Percentiles rank a stretch among this genome's conserved stretches.
phyloP scores from a whole-genome alignment of 495 filamentous ascomycete species.

The Trichoderma gamsii region DNA sequence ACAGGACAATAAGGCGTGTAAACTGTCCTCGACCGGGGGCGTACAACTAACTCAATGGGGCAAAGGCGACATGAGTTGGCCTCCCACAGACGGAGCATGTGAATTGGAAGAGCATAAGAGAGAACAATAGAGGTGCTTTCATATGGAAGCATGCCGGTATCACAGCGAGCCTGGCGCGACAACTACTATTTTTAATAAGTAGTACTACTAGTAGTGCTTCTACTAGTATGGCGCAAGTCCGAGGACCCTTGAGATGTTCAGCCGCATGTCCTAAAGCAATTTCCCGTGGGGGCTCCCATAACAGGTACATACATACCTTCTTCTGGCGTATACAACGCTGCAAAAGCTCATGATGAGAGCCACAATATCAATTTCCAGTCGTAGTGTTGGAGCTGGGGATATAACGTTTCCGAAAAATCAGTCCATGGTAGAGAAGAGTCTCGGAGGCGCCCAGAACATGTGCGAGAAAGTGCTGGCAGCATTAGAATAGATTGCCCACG shows the following conservation, averaged over 20 bases:
- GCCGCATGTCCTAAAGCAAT: no score
- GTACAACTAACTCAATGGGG: constrained; percentile 1
- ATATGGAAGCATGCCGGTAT: neutral
- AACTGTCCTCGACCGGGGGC: neutral
- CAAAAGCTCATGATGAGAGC: neutral
- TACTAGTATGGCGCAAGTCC: no score
- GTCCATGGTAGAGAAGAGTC: neutral
- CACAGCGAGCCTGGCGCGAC: no score
- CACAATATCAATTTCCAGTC: neutral
- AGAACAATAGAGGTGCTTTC: neutral
- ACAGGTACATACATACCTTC: no score
- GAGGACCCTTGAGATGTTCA: no score
- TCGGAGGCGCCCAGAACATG: neutral
- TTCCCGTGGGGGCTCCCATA: no score
- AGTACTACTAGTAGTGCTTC: no score
- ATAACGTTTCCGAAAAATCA: neutral
- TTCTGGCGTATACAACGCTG: neutral
- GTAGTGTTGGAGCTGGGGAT: neutral
- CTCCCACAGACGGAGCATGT: neutral
- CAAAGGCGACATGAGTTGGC: neutral
- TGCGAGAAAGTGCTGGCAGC: no score
- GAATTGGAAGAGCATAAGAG: no score
- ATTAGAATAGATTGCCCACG: no score
- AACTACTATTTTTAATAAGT: no score
- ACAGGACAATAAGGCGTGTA: neutral